Evolutionary conservation across 1,284 basidiomycete species (phyloP), one percentile per base, ranked within the genome.

Genomic region (Melampsora americana): DNA sequence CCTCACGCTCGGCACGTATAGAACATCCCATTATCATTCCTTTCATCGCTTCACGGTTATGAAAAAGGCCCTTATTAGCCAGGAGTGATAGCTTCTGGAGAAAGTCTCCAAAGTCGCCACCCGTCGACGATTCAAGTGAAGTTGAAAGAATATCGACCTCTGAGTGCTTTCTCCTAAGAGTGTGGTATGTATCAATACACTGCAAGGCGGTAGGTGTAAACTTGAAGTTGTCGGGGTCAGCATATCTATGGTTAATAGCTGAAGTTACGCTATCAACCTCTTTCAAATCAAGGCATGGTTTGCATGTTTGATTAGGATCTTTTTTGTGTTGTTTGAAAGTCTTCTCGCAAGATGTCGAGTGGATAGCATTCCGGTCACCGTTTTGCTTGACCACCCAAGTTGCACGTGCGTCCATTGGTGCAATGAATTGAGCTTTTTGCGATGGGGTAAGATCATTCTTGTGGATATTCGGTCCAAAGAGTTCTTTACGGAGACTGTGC

Each of bases 381-480:
- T 66, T 44, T n/a, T 42, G 42, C n/a, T 48, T 32, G 12, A 66
- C 50, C 42, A 48, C 65, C 65, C 65, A 66, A 3, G 65, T 66
- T 48, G 42, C 42, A 20, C n/a, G 16, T 42, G 39, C n/a, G 16
- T n/a, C 32, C 18, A 66, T 66, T 14, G 64, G 16, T 20, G 39
- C 64, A 42, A 42, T 5, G 12, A 42, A 11, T 42, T 42, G 5
- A 12, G 39, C 39, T 42, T 42, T 42, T 62, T 66, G 16, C 12
- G 18, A 6, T 66, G 23, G 23, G 14, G 32, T 32, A 18, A 66
- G 26, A n/a, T 42, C 64, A 20, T 35, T 42, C 12, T 66, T 35
- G 18, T 16, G 28, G 18, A 44, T 44, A 26, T 32, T 44, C 1
- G 4, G 39, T 42, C 35, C 35, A 35, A 66, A 66, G 5, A 66